Evolutionary conservation across 2,329 filamentous ascomycete species (phyloP).

Genomic region (Penicillium griseofulvum): DNA sequence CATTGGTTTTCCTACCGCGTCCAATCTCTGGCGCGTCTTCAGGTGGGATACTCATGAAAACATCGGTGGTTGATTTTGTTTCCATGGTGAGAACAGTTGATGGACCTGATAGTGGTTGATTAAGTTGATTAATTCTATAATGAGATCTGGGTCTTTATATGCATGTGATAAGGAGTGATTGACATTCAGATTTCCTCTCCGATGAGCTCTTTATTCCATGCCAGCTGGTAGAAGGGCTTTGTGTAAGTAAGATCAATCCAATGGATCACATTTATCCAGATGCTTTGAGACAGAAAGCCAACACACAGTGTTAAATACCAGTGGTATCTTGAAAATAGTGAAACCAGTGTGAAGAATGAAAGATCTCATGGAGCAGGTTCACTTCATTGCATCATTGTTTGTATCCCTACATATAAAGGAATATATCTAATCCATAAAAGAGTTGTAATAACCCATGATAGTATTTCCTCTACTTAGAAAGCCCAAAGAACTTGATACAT

Average conservation of each 20-base stretch:
- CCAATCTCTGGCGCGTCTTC: background rate
- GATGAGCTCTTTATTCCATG: background rate
- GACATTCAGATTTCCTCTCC: background rate
- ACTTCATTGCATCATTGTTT: background rate
- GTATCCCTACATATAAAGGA: background rate
- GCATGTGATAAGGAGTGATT: background rate
- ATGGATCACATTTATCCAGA: background rate
- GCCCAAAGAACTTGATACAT: background rate
- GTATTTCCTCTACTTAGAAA: background rate
- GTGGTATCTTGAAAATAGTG: background rate
- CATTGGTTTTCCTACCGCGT: background rate
- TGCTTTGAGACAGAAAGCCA: background rate
- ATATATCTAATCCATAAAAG: background rate
- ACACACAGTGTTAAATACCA: background rate
- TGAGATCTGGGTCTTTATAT: background rate
- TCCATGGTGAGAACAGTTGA: background rate
- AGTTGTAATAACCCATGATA: background rate
- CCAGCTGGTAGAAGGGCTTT: background rate
- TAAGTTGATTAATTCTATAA: no score
- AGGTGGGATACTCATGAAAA: background rate
- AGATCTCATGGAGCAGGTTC: background rate
- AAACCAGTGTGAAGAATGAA: background rate
- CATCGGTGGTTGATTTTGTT: background rate
- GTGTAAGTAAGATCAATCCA: background rate
- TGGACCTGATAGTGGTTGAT: no score